Percentiles rank a stretch among this genome's conserved stretches.
These are phyloP conservation scores for Alternaria tenuissima DNA, from an alignment of 2,329 filamentous ascomycete species.

Conservation along the genomic window DNA sequence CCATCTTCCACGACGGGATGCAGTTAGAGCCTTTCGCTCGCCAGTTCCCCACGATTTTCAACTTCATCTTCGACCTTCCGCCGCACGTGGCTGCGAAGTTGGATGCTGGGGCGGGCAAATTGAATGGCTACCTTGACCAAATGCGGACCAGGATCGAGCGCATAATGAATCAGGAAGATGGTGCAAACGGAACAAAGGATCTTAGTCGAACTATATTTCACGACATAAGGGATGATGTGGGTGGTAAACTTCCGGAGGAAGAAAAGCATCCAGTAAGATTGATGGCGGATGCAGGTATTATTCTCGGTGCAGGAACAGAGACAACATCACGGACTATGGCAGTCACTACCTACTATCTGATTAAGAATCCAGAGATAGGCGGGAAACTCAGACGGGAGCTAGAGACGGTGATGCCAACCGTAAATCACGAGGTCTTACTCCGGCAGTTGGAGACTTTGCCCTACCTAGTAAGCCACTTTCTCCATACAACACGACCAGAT, in stretches of 20 bases:
- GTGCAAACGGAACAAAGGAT: not conserved
- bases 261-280: conserved; percentile 31
- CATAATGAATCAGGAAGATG: not conserved
- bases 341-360: not conserved
- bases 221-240: not conserved
- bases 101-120: not conserved
- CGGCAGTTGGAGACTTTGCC: not conserved
- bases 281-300: conserved; percentile 38
- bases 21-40: not conserved
- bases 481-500: not conserved
- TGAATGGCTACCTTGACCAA: not conserved
- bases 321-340: conserved; percentile 37
- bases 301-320: conserved; percentile 44
- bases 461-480: not conserved
- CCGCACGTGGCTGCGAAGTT: not conserved
- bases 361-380: not conserved
- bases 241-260: conserved; percentile 10
- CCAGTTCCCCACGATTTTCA: not conserved
- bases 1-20: not conserved
- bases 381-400: not conserved
- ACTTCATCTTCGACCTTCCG: not conserved
- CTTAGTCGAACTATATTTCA: not conserved
- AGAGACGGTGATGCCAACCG: not conserved
- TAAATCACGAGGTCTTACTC: not conserved
- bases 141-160: not conserved